These are phyloP conservation scores for Ajuga chamaepitys DNA, from an alignment of 257 asterid species.

Conservation along the genomic window DNA sequence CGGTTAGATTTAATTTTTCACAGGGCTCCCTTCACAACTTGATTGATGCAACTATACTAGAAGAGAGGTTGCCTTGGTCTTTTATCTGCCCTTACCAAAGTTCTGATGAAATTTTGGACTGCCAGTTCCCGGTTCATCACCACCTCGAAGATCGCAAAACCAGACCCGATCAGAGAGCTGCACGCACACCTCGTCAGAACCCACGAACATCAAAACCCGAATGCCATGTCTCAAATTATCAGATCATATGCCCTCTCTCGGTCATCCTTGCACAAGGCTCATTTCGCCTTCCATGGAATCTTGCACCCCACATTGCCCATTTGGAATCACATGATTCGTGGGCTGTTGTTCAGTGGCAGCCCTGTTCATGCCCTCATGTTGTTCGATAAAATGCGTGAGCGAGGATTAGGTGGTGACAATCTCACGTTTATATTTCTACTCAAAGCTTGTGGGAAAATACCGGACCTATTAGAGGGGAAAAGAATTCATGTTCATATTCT, in stretches of 20 bases:
- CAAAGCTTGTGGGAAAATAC: constrained; percentile 26
- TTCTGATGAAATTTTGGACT: constrained; percentile 19
- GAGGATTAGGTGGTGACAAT: constrained; percentile 34
- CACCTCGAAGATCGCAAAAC: constrained; percentile 7
- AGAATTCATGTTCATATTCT: constrained; percentile 18
- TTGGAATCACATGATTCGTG: constrained; percentile 38
- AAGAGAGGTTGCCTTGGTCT: too few relatives aligned
- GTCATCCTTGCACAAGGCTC: constrained; percentile 22
- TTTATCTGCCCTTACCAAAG: too few relatives aligned
- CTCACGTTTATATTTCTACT: constrained; percentile 29
- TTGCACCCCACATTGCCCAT: constrained; percentile 25
- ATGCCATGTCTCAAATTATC: constrained; percentile 31
- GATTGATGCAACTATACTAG: too few relatives aligned
- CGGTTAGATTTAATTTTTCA: too few relatives aligned
- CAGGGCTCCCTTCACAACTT: too few relatives aligned
- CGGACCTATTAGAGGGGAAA: constrained; percentile 17
- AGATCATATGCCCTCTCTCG: constrained; percentile 29
- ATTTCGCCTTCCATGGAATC: constrained; percentile 18
- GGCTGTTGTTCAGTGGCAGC: constrained; percentile 12
- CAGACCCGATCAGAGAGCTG: constrained; percentile 26
- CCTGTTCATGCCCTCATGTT: constrained; percentile 26
- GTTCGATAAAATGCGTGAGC: constrained; percentile 35
- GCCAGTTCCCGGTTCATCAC: constrained; percentile 17
- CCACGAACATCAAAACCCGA: constrained; percentile 22
- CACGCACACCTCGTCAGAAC: constrained; percentile 34